Percentiles rank a stretch among this genome's conserved stretches.
These are phyloP conservation scores for Penstemon newberryi DNA, from an alignment of 257 asterid species.

Conservation along the genomic window DNA sequence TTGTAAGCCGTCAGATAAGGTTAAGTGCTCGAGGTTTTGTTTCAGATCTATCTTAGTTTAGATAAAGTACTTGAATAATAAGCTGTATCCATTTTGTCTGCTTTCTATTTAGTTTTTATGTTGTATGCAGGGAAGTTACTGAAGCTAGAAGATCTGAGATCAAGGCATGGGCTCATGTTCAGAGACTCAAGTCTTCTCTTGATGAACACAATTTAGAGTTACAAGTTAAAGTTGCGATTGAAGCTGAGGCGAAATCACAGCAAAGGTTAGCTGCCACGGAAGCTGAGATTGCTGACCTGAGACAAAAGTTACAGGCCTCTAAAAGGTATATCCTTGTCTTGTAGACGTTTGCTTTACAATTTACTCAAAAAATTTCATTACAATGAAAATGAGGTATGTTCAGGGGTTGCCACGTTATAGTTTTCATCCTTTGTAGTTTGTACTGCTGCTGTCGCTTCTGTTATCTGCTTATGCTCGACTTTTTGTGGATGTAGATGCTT, in stretches of 20 bases:
- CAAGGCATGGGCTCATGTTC: conserved; percentile 89
- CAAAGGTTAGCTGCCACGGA: conserved; percentile 93
- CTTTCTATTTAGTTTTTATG: conserved; percentile 21
- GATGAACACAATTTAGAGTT: conserved; percentile 84
- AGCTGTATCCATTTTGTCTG: neutral
- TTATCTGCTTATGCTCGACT: conserved; percentile 18
- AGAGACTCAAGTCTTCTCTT: conserved; percentile 73
- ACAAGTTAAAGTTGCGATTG: conserved; percentile 91
- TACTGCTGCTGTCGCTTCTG: conserved; percentile 4
- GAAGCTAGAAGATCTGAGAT: conserved; percentile 79
- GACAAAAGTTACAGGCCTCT: conserved; percentile 73
- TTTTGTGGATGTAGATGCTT: conserved; percentile 6
- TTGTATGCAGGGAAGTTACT: conserved; percentile 63
- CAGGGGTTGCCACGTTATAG: conserved; percentile 2
- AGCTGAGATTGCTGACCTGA: conserved; percentile 88
- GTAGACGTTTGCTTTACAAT: conserved; percentile 5
- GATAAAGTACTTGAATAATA: conserved; percentile 5
- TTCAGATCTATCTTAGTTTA: conserved; percentile 11
- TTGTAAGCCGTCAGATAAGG: conserved; percentile 7
- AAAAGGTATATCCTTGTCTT: conserved; percentile 53
- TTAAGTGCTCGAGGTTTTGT: conserved; percentile 16
- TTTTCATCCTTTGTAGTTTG: conserved; percentile 12
- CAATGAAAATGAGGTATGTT: conserved; percentile 13
- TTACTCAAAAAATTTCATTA: neutral
- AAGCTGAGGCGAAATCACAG: conserved; percentile 91